Evolutionary conservation across 805 yeast species (phyloP).

Genomic region (Torulaspora gathmanii): DNA sequence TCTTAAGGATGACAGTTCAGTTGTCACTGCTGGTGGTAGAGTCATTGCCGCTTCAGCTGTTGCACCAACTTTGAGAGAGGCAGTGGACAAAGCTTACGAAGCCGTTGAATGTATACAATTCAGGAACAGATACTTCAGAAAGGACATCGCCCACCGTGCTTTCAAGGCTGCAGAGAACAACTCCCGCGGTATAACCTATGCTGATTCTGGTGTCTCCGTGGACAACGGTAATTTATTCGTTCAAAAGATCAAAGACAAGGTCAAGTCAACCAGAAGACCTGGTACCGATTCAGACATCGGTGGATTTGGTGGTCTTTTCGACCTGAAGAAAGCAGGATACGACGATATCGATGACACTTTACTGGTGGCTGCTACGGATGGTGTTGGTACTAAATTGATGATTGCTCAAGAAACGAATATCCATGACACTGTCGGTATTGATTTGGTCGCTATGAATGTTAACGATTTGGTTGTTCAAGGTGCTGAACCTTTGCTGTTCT

Average conservation of each 20-base stretch:
- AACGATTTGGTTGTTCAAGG: conserved; percentile 98
- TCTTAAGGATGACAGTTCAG: conserved; percentile 44
- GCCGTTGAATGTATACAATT: conserved; percentile 79
- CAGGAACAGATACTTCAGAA: conserved; percentile 74
- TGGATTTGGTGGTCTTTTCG: conserved; percentile 97
- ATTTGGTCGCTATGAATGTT: conserved; percentile 98
- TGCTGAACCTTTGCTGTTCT: conserved; percentile 92
- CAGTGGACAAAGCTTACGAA: conserved; percentile 79
- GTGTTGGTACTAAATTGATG: conserved; percentile 96
- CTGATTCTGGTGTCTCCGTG: conserved; percentile 94
- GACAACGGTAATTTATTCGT: conserved; percentile 91
- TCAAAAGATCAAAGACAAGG: conserved; percentile 83
- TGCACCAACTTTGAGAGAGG: conserved; percentile 66
- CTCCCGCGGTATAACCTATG: conserved; percentile 63
- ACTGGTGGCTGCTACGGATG: conserved; percentile 96
- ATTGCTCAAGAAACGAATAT: conserved; percentile 85
- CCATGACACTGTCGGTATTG: conserved; percentile 98
- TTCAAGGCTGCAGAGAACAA: conserved; percentile 50
- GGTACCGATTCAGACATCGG: conserved; percentile 99
- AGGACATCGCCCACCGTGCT: conserved; percentile 94
- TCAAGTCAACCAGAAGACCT: conserved; percentile 85
- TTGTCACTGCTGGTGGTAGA: conserved; percentile 91
- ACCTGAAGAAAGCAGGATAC: conserved; percentile 83
- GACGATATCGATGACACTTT: conserved; percentile 59
- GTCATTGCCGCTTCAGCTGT: conserved; percentile 92